A percentile compares a stretch with the other conserved stretches of the same genome.
These are phyloP conservation scores for Benincasa hispida DNA, from an alignment of 306 rosid species.

Conservation along the genomic window DNA sequence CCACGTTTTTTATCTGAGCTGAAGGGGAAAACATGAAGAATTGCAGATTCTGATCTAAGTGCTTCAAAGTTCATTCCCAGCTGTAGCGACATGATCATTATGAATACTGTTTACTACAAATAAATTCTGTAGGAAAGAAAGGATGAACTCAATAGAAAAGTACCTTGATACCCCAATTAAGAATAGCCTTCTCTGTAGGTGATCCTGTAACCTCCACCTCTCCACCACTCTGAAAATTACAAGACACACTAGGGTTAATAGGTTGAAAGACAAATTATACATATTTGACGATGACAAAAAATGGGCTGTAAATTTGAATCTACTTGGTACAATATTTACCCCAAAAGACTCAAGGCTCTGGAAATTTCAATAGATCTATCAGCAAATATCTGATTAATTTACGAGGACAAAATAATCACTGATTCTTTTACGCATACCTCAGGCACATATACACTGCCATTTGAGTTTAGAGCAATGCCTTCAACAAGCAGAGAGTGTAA, in stretches of 20 bases:
- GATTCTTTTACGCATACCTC: slow-evolving; percentile 37
- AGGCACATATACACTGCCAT: slow-evolving; percentile 52
- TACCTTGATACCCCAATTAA: slow-evolving; percentile 66
- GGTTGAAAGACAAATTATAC: neutral
- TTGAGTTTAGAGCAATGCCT: slow-evolving; percentile 65
- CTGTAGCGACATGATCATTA: slow-evolving; percentile 26
- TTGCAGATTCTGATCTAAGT: slow-evolving; percentile 38
- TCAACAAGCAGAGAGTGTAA: slow-evolving; percentile 47
- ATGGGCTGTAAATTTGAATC: neutral
- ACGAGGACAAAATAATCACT: neutral
- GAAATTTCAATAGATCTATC: neutral
- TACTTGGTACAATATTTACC: neutral
- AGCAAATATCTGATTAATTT: neutral
- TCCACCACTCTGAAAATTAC: slow-evolving; percentile 30
- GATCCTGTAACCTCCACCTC: slow-evolving; percentile 71
- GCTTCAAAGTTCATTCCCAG: slow-evolving; percentile 69
- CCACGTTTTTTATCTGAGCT: slow-evolving; percentile 83
- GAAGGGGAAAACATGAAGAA: slow-evolving; percentile 73
- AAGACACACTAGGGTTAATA: neutral
- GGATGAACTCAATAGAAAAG: neutral
- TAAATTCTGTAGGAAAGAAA: neutral
- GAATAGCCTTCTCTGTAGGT: slow-evolving; percentile 87
- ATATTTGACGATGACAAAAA: neutral
- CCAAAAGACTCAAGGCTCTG: neutral
- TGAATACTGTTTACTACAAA: neutral